Conservation (phyloP, 805 yeast genomes). For the Blastobotrys parvus region DNA sequence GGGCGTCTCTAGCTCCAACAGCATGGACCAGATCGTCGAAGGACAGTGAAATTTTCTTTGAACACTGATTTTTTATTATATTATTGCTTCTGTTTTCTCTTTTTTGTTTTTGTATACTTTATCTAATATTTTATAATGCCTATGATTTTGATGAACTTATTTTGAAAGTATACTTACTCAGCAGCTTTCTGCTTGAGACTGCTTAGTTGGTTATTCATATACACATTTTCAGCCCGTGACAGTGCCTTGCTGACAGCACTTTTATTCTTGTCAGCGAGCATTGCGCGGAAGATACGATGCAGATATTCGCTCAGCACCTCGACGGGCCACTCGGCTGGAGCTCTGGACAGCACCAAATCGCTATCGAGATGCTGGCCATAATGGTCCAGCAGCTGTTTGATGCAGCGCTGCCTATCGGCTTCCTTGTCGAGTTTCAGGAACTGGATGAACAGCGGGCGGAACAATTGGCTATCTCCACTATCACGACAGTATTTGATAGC, state of each 20-base stretch:
- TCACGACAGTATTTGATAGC: constrained; percentile 26
- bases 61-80: constrained; percentile 1
- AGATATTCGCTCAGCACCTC: constrained; percentile 23
- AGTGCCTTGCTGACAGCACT: constrained; percentile 13
- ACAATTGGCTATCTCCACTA: constrained; percentile 14
- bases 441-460: constrained; percentile 20
- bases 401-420: constrained; percentile 17
- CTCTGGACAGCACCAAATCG: constrained; percentile 20
- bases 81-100: too few relatives aligned
- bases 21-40: too few relatives aligned
- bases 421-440: constrained; percentile 18
- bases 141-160: too few relatives aligned
- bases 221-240: constrained; percentile 15
- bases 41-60: too few relatives aligned
- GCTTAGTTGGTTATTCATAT: constrained; percentile 9
- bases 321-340: constrained; percentile 28
- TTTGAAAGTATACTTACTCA: too few relatives aligned
- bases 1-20: too few relatives aligned
- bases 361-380: constrained; percentile 24
- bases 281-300: constrained; percentile 9
- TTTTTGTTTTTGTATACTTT: constrained; percentile 5
- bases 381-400: constrained; percentile 22
- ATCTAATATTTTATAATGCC: too few relatives aligned
- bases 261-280: constrained; percentile 15
- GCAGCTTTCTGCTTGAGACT: too few relatives aligned